Base-by-base conservation (phyloP, 2,329 filamentous ascomycete genomes). In the Penicillium sp. region DNA sequence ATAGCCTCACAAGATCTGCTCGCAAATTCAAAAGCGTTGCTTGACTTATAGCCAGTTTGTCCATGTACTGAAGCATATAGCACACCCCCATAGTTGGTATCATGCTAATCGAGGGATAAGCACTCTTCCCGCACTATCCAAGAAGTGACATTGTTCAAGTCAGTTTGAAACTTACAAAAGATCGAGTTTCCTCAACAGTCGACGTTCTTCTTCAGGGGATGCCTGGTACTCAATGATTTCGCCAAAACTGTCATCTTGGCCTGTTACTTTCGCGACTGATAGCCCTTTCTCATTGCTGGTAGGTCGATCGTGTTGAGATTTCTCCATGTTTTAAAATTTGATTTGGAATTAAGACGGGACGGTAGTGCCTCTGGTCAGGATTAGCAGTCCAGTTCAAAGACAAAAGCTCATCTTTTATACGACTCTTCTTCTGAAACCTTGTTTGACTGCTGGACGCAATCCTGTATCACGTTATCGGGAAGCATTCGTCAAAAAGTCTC, bases 11-110 rank as follows among this genome's bases (percentile, higher is more conserved):
- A 50, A 68, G 44, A 41, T 67, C 64, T 46, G 59, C 43, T 43
- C 47, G 45, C 15, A 68, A 44, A 4, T 57, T 56, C 24, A 68
- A 61, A 15, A 65, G 44, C 6, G 63, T 64, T 15, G 65, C 46
- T 31, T 61, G 57, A 41, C 63, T 67, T 2, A 68, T 53, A 4
- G 64, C 60, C 16, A 62, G 45, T 48, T 68, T 68, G 41, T 68
- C 65, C 60, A 68, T 62, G 29, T 54, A 66, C 44, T 66, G 64
- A 5, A 68, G 38, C 56, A 68, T 62, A 41, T 68, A 68, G 52
- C 61, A 66, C 21, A 65, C 52, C 24, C 59, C 59, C 57, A 59
- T 59, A 29, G 28, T 29, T 29, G 28, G 28, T 10, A 29, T 29
- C 28, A 29, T 29, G 36, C 57, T 59, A 41, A 16, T 26, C 33